Conservation (phyloP, 441 rosid genomes). For the Gossypium lobatum region DNA sequence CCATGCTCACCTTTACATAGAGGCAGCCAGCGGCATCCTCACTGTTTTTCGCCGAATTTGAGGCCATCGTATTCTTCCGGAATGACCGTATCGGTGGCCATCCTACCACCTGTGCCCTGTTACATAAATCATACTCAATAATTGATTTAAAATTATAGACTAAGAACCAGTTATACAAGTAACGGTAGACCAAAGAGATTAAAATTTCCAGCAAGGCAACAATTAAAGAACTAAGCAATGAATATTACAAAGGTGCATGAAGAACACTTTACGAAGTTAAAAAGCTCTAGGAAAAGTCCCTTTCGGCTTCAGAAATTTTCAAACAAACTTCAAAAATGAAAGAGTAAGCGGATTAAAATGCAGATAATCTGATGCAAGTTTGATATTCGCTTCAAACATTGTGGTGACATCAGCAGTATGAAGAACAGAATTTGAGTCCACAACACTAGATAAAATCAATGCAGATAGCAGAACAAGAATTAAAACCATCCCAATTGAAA, state of each 20-base stretch:
- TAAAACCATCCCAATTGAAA: not conserved
- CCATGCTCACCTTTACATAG: conserved; percentile 76
- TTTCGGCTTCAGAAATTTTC: not conserved
- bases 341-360: not conserved
- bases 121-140: conserved; percentile 1
- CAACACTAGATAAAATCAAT: not conserved
- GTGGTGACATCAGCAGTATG: not conserved
- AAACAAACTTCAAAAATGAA: not conserved
- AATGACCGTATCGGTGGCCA: conserved; percentile 81
- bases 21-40: conserved; percentile 42
- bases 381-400: not conserved
- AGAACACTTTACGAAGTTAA: not conserved
- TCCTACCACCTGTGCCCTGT: conserved; percentile 74
- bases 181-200: not conserved
- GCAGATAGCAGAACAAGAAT: not conserved
- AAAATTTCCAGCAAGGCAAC: not conserved
- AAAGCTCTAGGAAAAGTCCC: not conserved
- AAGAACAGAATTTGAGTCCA: not conserved
- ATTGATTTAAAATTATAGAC: not conserved
- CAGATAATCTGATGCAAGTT: not conserved
- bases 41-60: conserved; percentile 19
- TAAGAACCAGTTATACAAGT: not conserved
- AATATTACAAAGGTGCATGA: not conserved
- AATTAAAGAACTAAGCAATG: not conserved
- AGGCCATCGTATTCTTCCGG: conserved; percentile 67